Evolutionary conservation across 345 rosid genomes (phyloP).

Genomic region (Corchorus olitorius): DNA sequence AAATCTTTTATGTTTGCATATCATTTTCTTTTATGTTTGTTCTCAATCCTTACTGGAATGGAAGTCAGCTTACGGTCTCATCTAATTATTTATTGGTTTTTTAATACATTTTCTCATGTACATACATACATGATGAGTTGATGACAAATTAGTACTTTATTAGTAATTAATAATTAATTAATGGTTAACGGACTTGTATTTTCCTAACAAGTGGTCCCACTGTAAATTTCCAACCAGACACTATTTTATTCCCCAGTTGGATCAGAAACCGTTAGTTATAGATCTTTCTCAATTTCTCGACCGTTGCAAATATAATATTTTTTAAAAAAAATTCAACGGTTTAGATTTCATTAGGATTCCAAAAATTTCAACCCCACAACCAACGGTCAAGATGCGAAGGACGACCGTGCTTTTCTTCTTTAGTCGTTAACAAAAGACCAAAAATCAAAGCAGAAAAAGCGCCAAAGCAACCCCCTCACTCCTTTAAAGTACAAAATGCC

Average conservation of each 20-base stretch:
- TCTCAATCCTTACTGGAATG: no score
- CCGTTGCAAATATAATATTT: neutral
- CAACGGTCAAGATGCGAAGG: neutral
- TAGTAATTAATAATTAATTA: no score
- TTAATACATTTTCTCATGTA: no score
- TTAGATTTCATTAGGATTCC: neutral
- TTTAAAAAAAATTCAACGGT: neutral
- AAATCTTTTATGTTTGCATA: no score
- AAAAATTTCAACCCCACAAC: neutral
- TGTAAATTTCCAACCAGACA: neutral
- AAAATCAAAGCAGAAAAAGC: constrained; percentile 6
- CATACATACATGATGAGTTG: no score
- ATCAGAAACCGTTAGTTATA: constrained; percentile 4
- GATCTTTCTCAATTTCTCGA: neutral
- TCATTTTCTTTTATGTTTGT: no score
- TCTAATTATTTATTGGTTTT: no score
- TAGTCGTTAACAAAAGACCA: neutral
- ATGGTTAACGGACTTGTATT: neutral
- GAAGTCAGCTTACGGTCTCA: no score
- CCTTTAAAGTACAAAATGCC: neutral
- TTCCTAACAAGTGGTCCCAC: neutral
- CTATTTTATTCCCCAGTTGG: neutral
- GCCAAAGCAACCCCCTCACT: neutral
- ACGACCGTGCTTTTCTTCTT: neutral
- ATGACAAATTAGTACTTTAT: no score